Percentiles rank a stretch among this genome's conserved stretches.
phyloP scores from a whole-genome alignment of 495 filamentous ascomycete genomes.

The Penicillium cinerascens region DNA sequence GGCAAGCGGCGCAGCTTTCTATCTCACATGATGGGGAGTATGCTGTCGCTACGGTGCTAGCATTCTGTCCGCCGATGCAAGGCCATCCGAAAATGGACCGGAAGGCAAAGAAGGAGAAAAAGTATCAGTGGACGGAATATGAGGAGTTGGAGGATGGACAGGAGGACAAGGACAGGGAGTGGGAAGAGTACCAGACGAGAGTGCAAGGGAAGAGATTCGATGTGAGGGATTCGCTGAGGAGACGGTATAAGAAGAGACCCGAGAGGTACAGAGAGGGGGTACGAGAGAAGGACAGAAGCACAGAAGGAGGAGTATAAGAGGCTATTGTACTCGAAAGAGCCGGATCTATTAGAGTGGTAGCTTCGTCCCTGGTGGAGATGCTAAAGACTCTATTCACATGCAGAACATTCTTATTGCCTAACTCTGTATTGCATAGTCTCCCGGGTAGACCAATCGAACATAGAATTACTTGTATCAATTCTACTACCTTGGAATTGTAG shows the following conservation, averaged over 20 bases:
- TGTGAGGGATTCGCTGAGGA: too few species aligned
- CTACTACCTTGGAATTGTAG: neutral
- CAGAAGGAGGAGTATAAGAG: neutral
- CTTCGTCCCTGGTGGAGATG: neutral
- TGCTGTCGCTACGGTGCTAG: slow-evolving; percentile 52
- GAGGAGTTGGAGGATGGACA: too few species aligned
- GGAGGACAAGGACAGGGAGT: too few species aligned
- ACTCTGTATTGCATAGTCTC: neutral
- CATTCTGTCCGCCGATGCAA: slow-evolving; percentile 4
- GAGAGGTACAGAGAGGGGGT: too few species aligned
- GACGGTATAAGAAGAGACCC: too few species aligned
- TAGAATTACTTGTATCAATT: neutral
- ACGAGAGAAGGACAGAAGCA: neutral
- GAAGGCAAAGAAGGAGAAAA: neutral
- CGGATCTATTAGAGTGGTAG: neutral
- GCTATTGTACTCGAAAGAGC: neutral
- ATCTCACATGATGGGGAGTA: slow-evolving; percentile 62
- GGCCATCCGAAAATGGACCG: neutral
- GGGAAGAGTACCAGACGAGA: too few species aligned
- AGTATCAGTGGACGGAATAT: too few species aligned
- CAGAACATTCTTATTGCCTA: neutral
- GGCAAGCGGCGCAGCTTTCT: slow-evolving; percentile 38
- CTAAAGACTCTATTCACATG: neutral
- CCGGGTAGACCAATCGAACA: neutral
- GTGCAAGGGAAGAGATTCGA: too few species aligned